phyloP scores from a whole-genome alignment of 2,329 filamentous ascomycete species.

The Aureobasidium subglaciale region DNA sequence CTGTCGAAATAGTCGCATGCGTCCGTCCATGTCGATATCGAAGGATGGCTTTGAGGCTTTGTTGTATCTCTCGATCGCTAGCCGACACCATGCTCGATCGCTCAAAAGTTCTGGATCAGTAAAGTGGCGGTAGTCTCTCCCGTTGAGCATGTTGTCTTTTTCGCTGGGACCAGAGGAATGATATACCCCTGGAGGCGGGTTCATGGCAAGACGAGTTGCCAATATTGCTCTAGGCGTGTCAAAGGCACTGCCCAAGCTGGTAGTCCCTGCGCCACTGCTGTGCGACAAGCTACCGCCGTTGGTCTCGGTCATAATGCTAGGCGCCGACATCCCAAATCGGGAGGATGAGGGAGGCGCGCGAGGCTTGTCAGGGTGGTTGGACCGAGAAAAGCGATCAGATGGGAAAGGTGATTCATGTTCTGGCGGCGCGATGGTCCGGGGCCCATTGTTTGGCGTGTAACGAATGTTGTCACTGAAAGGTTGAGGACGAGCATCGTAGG shows the following conservation, averaged over 20 bases:
- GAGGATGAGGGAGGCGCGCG: background rate
- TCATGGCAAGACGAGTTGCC: background rate
- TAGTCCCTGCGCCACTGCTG: background rate
- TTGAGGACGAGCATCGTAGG: background rate
- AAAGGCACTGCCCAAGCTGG: conserved; percentile 4
- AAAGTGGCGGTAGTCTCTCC: conserved; percentile 71
- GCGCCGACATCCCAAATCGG: background rate
- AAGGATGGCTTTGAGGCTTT: conserved; percentile 69
- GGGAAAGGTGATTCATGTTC: background rate
- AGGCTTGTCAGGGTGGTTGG: background rate
- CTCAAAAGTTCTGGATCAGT: conserved; percentile 64
- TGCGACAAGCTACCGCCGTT: background rate
- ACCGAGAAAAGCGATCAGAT: background rate
- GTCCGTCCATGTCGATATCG: conserved; percentile 58
- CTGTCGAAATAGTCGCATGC: conserved; percentile 61
- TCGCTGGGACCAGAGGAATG: conserved; percentile 42
- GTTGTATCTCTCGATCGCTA: conserved; percentile 80
- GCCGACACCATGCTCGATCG: conserved; percentile 78
- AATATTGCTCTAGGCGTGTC: background rate
- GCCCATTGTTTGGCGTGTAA: background rate
- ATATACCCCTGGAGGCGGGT: background rate
- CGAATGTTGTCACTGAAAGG: background rate
- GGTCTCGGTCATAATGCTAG: background rate
- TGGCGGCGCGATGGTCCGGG: background rate
- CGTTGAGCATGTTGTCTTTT: conserved; percentile 83